Base-by-base conservation (phyloP, 176 grass and related monocot genomes). In the Alopecurus myosuroides region DNA sequence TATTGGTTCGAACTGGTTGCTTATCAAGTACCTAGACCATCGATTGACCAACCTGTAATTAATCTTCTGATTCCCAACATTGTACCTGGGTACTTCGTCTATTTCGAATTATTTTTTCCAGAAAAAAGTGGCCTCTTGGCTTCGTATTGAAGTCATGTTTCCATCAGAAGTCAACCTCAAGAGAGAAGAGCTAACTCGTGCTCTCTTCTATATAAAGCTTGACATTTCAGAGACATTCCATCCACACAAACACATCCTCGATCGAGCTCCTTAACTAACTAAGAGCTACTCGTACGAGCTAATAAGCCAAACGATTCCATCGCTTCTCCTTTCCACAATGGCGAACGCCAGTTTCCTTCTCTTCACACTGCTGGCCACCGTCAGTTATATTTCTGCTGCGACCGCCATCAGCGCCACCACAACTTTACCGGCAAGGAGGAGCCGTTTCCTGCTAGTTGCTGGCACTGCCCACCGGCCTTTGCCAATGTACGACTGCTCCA, bases 401-500 rank as follows among this genome's bases (percentile, higher is more conserved):
- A 10, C 26, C 12, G 68, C 12, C 22, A 15, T 26, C 30, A 31
- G 80, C 0, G 20, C 36, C 17, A 40, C 22, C 65, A 11, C n/a
- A 13, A 39, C 0, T 0, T 6, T 6, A 1, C 45, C 33, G 11
- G 74, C 48, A 19, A 29, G 74, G 74, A 77, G 48, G 36, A 85
- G 74, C 46, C 74, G 46, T 13, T 85, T 85, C 48, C 34, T 85
- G 11, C 31, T 71, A 7, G 69, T 15, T 40, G 46, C 4, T 11
- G 45, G 9, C 48, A 39, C 62, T 52, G 33, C 20, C 17, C 11
- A 5, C n/a, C 37, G n/a, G 11, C 37, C n/a, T 15, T 1, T 39
- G 11, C 55, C n/a, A n/a, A n/a, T n/a, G n/a, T n/a, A 68, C 23
- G 45, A n/a, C 6, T 77, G 82, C 73, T 67, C 82, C 45, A 68